A percentile compares a stretch with the other conserved stretches of the same genome.
These are phyloP conservation scores for Sodiomyces alkalinus DNA, from an alignment of 2,329 filamentous ascomycete genomes.

Conservation along the genomic window DNA sequence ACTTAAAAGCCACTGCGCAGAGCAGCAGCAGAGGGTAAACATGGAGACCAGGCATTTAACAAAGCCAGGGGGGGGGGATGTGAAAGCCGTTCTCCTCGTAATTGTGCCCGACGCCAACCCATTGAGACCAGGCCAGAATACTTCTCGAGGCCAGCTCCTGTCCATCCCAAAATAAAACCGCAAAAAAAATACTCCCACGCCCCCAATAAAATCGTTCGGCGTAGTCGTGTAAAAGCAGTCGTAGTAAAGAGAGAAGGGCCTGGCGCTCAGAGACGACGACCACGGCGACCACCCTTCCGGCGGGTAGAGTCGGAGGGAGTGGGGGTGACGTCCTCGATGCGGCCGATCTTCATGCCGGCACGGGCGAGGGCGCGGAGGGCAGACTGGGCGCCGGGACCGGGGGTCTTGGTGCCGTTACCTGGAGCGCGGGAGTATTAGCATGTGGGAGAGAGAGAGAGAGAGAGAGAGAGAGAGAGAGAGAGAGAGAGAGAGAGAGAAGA, in stretches of 20 bases:
- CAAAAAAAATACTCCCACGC: conserved; percentile 4
- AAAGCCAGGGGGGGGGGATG: no score
- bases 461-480: background rate
- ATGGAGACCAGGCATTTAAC: conserved; percentile 48
- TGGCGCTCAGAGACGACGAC: conserved; percentile 90
- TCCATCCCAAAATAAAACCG: conserved; percentile 3
- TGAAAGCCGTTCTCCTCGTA: conserved; percentile 59
- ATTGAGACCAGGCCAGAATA: conserved; percentile 33
- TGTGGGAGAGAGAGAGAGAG: no score
- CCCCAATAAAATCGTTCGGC: no score
- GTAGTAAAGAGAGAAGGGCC: no score
- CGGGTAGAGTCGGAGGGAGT: conserved; percentile 98
- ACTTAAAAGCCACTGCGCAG: conserved; percentile 8
- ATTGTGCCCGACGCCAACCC: conserved; percentile 53
- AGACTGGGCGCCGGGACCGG: conserved; percentile 96
- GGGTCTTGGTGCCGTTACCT: conserved; percentile 99
- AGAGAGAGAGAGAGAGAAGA: background rate
- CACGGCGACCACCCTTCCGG: conserved; percentile 99
- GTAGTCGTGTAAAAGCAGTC: no score
- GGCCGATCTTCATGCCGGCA: conserved; percentile 99
- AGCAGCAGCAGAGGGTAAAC: conserved; percentile 18
- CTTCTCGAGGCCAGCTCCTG: conserved; percentile 13
- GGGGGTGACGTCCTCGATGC: conserved; percentile 98
- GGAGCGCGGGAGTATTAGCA: background rate
- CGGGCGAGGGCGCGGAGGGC: conserved; percentile 97